Percentiles rank a stretch among this genome's conserved stretches.
Conservation (phyloP, 2,329 filamentous ascomycete species). For the Cordyceps cicadae region DNA sequence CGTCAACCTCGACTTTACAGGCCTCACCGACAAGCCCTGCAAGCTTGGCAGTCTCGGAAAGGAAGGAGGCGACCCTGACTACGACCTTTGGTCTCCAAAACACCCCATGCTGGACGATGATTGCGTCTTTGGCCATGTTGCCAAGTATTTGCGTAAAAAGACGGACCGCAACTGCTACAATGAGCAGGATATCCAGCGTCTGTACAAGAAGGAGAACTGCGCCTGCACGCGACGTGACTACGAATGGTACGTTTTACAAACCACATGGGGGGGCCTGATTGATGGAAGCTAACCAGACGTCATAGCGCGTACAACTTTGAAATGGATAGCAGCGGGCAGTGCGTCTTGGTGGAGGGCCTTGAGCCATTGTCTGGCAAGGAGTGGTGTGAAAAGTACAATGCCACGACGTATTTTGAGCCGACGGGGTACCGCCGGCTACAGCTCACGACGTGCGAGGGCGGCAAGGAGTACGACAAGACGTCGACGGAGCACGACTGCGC, state of each 20-base stretch:
- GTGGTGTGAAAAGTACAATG: slow-evolving; percentile 52
- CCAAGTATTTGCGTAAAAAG: slow-evolving; percentile 87
- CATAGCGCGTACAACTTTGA: slow-evolving; percentile 88
- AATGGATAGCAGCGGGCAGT: slow-evolving; percentile 66
- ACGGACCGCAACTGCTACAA: slow-evolving; percentile 74
- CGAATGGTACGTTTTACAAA: slow-evolving; percentile 63
- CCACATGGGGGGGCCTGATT: not conserved
- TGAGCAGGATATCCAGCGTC: slow-evolving; percentile 58
- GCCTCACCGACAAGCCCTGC: slow-evolving; percentile 67
- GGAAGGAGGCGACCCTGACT: slow-evolving; percentile 55
- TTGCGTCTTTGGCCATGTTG: slow-evolving; percentile 87
- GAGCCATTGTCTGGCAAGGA: slow-evolving; percentile 44
- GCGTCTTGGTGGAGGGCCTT: slow-evolving; percentile 67
- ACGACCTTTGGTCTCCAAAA: slow-evolving; percentile 77
- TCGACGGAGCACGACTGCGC: slow-evolving; percentile 52
- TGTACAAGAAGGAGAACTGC: slow-evolving; percentile 72
- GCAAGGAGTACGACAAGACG: slow-evolving; percentile 64
- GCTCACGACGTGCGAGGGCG: slow-evolving; percentile 76
- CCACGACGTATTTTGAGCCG: slow-evolving; percentile 71
- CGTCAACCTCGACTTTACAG: slow-evolving; percentile 82
- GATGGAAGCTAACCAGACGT: slow-evolving; percentile 19
- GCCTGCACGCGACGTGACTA: slow-evolving; percentile 77
- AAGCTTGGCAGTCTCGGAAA: slow-evolving; percentile 60
- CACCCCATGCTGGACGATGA: slow-evolving; percentile 71
- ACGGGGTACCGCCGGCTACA: slow-evolving; percentile 87